Percentiles rank a stretch among this genome's conserved stretches.
phyloP scores from a whole-genome alignment of 2,329 filamentous ascomycete genomes.

The Diplodia corticola region DNA sequence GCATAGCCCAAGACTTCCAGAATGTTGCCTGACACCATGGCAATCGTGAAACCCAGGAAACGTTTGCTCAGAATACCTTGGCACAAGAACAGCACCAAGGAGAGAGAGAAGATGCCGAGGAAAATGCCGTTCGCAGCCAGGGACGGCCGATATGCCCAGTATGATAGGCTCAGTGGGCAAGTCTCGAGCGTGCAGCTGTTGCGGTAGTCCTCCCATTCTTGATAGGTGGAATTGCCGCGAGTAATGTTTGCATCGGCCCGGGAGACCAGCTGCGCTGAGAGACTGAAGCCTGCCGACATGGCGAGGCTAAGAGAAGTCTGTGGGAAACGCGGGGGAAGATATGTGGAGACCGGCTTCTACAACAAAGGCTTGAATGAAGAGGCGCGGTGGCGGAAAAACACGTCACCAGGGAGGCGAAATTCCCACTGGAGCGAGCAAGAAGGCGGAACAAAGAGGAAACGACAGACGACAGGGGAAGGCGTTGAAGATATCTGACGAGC shows the following conservation, averaged over 20 bases:
- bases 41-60: conserved; percentile 46
- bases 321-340: not conserved
- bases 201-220: conserved; percentile 29
- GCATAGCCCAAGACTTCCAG: conserved; percentile 63
- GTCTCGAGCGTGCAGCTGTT: conserved; percentile 39
- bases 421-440: not conserved
- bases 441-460: not conserved
- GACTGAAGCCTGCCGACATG: conserved; percentile 2
- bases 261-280: not conserved
- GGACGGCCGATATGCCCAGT: conserved; percentile 48
- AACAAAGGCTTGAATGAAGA: not conserved
- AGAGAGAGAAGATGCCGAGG: conserved; percentile 46
- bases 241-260: conserved; percentile 5
- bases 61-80: conserved; percentile 41
- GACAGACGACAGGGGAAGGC: not conserved
- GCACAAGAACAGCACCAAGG: conserved; percentile 39
- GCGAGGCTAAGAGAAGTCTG: not conserved
- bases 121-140: conserved; percentile 45
- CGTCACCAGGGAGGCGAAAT: not conserved
- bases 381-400: not conserved
- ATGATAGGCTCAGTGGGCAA: conserved; percentile 43
- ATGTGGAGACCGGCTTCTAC: not conserved
- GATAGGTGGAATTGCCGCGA: conserved; percentile 23
- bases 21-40: conserved; percentile 58
- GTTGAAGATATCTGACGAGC: not conserved